Conservation (phyloP, 305 asterid genomes). For the Caryopteris hybrid region DNA sequence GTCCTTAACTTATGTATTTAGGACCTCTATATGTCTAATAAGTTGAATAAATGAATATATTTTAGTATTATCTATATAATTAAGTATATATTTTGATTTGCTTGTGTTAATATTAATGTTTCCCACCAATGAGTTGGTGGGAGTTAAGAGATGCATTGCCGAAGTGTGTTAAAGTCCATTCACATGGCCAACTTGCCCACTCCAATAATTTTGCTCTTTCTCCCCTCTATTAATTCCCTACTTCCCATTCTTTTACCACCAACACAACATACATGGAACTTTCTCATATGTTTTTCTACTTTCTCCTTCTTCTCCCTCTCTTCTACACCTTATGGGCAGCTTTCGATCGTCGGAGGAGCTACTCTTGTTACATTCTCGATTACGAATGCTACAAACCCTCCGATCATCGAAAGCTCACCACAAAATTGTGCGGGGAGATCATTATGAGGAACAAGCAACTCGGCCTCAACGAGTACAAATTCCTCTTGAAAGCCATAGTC, state of each 20-base stretch:
- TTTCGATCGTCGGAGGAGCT: conserved; percentile 30
- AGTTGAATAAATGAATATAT: too few relatives aligned
- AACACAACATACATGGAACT: conserved; percentile 33
- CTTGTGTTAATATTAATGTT: too few relatives aligned
- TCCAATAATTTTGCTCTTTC: too few relatives aligned
- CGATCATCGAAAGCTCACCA: conserved; percentile 53
- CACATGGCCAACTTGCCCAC: conserved; percentile 18
- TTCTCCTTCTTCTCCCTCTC: conserved; percentile 36
- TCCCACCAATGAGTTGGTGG: conserved; percentile 40
- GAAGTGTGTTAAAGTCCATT: conserved; percentile 2
- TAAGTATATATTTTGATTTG: too few relatives aligned
- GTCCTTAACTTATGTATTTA: too few relatives aligned
- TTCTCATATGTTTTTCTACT: conserved; percentile 15
- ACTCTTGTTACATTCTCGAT: conserved; percentile 62
- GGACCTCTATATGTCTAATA: too few relatives aligned
- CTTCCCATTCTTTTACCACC: background rate
- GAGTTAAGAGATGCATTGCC: conserved; percentile 26
- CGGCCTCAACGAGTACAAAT: conserved; percentile 63
- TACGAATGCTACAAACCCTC: conserved; percentile 68
- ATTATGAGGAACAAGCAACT: conserved; percentile 57
- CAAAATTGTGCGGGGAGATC: conserved; percentile 51
- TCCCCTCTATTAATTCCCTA: too few relatives aligned
- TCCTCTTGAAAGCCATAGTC: conserved; percentile 68
- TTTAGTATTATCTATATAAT: too few relatives aligned
- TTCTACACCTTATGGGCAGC: conserved; percentile 26